A percentile compares a stretch with the other conserved stretches of the same genome.
Evolutionary conservation across 78 protist genomes (phyloP).

Genomic region (Cavenderia fasciculata): DNA sequence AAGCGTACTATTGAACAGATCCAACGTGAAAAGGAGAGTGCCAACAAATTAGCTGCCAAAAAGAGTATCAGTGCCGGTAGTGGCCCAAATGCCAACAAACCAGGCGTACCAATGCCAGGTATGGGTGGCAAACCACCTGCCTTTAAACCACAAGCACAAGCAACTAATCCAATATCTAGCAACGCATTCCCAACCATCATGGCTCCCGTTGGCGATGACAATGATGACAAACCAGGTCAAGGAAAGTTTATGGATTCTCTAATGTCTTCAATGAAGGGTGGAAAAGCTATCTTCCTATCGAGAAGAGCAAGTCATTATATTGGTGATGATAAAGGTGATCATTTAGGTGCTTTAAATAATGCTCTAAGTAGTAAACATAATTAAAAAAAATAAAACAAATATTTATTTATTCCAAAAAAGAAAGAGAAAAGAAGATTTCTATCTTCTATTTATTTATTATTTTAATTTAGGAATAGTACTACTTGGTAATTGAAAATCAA

Average conservation of each 20-base stretch:
- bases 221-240: conserved; percentile 7
- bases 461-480: too few relatives aligned
- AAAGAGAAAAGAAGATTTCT: too few relatives aligned
- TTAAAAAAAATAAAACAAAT: too few relatives aligned
- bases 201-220: conserved; percentile 19
- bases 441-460: too few relatives aligned
- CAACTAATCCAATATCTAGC: background rate
- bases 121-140: background rate
- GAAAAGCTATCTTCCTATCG: conserved; percentile 37
- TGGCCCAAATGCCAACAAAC: background rate
- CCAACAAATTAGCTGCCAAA: conserved; percentile 36
- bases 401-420: too few relatives aligned
- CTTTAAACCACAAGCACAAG: background rate
- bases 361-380: conserved; percentile 46
- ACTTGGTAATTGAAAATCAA: too few relatives aligned
- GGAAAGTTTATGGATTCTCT: conserved; percentile 51
- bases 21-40: conserved; percentile 18
- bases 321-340: background rate
- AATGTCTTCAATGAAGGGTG: conserved; percentile 55
- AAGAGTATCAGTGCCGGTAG: conserved; percentile 1
- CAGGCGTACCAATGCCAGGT: background rate
- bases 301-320: conserved; percentile 39
- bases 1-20: conserved; percentile 22
- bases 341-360: conserved; percentile 29
- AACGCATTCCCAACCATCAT: background rate